Evolutionary conservation across 148 eudicot genomes (phyloP).

Genomic region (Spergularia marina): DNA sequence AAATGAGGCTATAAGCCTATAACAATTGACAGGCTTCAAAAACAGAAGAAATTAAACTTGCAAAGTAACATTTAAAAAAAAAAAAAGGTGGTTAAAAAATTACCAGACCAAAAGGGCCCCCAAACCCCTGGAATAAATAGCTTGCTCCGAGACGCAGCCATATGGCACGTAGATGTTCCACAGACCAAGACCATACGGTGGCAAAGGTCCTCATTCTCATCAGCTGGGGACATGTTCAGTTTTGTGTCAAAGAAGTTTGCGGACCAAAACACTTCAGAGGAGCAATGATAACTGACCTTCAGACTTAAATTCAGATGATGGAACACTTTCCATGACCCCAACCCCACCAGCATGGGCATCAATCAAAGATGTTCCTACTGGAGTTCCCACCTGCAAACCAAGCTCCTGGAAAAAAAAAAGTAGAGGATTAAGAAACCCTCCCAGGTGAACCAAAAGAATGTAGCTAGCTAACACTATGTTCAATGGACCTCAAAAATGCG

Average conservation of each 20-base stretch:
- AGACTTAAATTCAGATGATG: constrained; percentile 40
- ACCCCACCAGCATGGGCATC: constrained; percentile 99
- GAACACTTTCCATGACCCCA: constrained; percentile 92
- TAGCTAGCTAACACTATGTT: constrained; percentile 19
- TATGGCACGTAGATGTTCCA: constrained; percentile 99
- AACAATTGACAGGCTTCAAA: background rate
- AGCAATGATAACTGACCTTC: constrained; percentile 34
- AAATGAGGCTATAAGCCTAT: too few relatives aligned
- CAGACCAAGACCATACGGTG: constrained; percentile 94
- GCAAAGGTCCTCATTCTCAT: constrained; percentile 71
- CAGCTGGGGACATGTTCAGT: constrained; percentile 41
- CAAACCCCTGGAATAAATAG: constrained; percentile 94
- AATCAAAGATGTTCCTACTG: constrained; percentile 92
- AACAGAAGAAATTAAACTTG: constrained; percentile 4
- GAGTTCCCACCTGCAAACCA: constrained; percentile 74
- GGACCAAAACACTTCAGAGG: constrained; percentile 3
- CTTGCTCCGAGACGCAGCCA: constrained; percentile 85
- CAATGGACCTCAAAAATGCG: constrained; percentile 32
- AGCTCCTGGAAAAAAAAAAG: constrained; percentile 57
- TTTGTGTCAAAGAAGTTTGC: constrained; percentile 8
- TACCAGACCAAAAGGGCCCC: constrained; percentile 99
- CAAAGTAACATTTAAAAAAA: background rate
- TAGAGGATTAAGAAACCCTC: constrained; percentile 16
- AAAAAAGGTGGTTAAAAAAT: constrained; percentile 8
- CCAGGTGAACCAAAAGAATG: constrained; percentile 19